Evolutionary conservation across 2,329 filamentous ascomycete species (phyloP).

Genomic region (Akanthomyces muscarius): DNA sequence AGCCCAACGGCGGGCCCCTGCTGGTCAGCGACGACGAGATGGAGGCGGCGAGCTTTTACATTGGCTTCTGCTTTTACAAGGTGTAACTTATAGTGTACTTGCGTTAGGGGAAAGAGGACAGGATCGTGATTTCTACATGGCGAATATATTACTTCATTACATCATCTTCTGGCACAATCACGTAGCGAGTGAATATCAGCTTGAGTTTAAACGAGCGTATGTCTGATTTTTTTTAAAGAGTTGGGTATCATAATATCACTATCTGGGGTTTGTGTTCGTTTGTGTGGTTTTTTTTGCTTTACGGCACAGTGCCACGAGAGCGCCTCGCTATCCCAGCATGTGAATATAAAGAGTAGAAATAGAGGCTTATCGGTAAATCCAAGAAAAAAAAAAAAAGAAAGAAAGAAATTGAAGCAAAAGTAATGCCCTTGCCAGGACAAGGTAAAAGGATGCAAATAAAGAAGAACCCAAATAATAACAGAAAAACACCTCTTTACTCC

Average conservation of each 20-base stretch:
- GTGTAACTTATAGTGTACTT: constrained; percentile 49
- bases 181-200: neutral
- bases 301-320: neutral
- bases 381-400: neutral
- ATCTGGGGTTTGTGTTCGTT: constrained; percentile 11
- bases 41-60: constrained; percentile 87
- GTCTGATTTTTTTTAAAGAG: constrained; percentile 7
- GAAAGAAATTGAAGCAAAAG: neutral
- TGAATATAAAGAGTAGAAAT: neutral
- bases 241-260: constrained; percentile 22
- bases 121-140: neutral
- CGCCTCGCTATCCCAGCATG: neutral
- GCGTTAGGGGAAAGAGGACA: neutral
- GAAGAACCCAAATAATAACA: constrained; percentile 2
- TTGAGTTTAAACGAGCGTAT: constrained; percentile 10
- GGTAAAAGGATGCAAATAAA: constrained; percentile 5
- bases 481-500: constrained; percentile 8
- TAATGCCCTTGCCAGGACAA: neutral
- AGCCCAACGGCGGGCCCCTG: constrained; percentile 61
- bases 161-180: no score
- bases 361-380: neutral
- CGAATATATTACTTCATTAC: neutral
- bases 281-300: neutral
- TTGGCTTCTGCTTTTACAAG: constrained; percentile 97
- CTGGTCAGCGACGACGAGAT: constrained; percentile 81